Evolutionary conservation across 2,329 filamentous ascomycete species (phyloP), one percentile per base, ranked within the genome.

Genomic region (Stagonosporopsis chrysanthemi): DNA sequence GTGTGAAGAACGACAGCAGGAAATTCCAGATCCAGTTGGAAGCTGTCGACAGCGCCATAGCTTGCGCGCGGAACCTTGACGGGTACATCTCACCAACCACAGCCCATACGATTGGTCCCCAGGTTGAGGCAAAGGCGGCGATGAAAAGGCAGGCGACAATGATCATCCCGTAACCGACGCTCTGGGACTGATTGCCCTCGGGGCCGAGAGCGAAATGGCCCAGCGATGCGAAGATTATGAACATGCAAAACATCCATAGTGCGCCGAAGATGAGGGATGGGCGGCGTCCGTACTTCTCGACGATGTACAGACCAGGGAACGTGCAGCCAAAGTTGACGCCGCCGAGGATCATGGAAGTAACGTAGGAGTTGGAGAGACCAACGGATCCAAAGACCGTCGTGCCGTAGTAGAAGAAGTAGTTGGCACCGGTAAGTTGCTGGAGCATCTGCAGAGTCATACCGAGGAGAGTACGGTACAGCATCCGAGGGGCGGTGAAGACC

Each of bases 81-180:
- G 84, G 87, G 72, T 88, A 90, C 47, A 90, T 82, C 69, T 88
- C 86, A 5, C 85, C 84, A 43, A 87, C 84, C 23, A 88, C 81
- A 5, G 89, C 86, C 90, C 89, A 92, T 50, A 90, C 85, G 46
- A 87, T 83, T 0, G 88, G 88, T 22, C 87, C 88, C 88, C 88
- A 90, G 2, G 87, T 89, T 1, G 85, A 88, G 4, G 87, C 87
- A 58, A 87, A 90, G 1, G 81, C 85, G 0, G 87, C 80, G 62
- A 88, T 88, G 70, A 88, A 88, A 38, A 90, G 79, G 67, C 87
- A 89, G 0, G 88, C 87, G 72, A 90, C 89, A 50, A 87, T 82
- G 41, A 90, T 88, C 64, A 90, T 84, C 38, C 83, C 83, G 3
- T 83, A 80, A 22, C 87, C 87, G 6, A 85, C 79, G 1, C 61